Evolutionary conservation across 805 yeast species (phyloP).

Genomic region (Starmerella apicola): DNA sequence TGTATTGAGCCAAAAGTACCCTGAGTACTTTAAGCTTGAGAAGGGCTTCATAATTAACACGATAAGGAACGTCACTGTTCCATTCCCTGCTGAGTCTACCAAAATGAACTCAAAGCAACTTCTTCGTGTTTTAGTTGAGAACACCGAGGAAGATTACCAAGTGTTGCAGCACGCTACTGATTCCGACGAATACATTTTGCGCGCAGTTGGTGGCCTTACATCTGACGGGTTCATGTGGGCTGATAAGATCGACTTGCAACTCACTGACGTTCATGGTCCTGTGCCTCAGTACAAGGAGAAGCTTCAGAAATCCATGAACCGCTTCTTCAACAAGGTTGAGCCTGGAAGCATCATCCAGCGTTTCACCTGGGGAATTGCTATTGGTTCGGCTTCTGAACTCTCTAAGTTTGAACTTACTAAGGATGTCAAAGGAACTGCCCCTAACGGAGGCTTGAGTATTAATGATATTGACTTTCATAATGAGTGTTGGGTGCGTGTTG

Average conservation of each 20-base stretch:
- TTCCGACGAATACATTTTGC: conserved; percentile 33
- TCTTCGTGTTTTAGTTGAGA: conserved; percentile 16
- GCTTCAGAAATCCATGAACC: conserved; percentile 52
- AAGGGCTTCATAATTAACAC: conserved; percentile 8
- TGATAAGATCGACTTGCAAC: conserved; percentile 38
- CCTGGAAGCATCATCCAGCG: conserved; percentile 47
- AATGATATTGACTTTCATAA: conserved; percentile 27
- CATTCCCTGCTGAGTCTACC: conserved; percentile 4
- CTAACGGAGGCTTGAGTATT: neutral
- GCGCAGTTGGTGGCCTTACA: conserved; percentile 47
- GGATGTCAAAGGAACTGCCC: conserved; percentile 30
- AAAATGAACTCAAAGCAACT: conserved; percentile 4
- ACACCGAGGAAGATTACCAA: conserved; percentile 54
- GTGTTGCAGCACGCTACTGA: conserved; percentile 38
- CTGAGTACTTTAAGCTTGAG: conserved; percentile 34
- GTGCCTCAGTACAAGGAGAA: conserved; percentile 55
- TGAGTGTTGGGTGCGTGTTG: conserved; percentile 43
- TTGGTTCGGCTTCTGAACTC: conserved; percentile 24
- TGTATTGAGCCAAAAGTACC: conserved; percentile 38
- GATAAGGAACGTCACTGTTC: conserved; percentile 3
- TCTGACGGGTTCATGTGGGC: conserved; percentile 67
- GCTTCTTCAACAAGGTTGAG: conserved; percentile 46
- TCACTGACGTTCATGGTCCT: conserved; percentile 54
- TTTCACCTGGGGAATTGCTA: conserved; percentile 58
- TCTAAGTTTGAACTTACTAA: conserved; percentile 35